These are phyloP conservation scores for Pythium dissotocum DNA, from an alignment of 352 stramenopile genomes.

Conservation along the genomic window DNA sequence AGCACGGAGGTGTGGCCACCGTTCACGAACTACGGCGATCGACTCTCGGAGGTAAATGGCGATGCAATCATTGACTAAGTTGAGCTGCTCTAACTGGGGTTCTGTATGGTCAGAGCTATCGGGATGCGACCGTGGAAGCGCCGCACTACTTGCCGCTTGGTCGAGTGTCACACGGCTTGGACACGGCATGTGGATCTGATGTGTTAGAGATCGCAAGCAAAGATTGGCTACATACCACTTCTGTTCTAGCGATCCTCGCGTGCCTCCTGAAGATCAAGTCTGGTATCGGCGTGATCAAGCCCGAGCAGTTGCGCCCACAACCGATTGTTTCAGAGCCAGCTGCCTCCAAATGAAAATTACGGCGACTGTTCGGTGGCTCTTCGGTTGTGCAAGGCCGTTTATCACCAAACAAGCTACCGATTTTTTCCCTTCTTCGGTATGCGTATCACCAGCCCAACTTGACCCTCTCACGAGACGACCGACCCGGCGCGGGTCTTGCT, in stretches of 20 bases:
- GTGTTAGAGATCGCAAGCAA: background rate
- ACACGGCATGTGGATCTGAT: background rate
- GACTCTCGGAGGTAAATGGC: too few relatives aligned
- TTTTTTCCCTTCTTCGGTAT: background rate
- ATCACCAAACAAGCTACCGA: too few relatives aligned
- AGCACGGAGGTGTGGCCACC: too few relatives aligned
- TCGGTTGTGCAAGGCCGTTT: too few relatives aligned
- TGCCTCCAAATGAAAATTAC: background rate
- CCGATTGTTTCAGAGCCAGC: background rate
- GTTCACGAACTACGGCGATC: too few relatives aligned
- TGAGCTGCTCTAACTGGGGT: too few relatives aligned
- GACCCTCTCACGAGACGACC: slow-evolving; percentile 8
- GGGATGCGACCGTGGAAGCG: background rate
- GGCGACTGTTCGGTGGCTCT: too few relatives aligned
- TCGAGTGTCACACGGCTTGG: background rate
- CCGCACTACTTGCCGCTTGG: background rate
- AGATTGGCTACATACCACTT: background rate
- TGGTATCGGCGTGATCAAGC: background rate
- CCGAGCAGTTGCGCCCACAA: background rate
- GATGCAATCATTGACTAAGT: too few relatives aligned
- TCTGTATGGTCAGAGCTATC: too few relatives aligned
- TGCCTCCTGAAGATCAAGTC: background rate
- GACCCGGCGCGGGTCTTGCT: slow-evolving; percentile 24
- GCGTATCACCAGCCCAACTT: background rate
- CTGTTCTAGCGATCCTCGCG: background rate